Evolutionary conservation across 495 filamentous ascomycete genomes (phyloP).

Genomic region (Haplographium delicatum): DNA sequence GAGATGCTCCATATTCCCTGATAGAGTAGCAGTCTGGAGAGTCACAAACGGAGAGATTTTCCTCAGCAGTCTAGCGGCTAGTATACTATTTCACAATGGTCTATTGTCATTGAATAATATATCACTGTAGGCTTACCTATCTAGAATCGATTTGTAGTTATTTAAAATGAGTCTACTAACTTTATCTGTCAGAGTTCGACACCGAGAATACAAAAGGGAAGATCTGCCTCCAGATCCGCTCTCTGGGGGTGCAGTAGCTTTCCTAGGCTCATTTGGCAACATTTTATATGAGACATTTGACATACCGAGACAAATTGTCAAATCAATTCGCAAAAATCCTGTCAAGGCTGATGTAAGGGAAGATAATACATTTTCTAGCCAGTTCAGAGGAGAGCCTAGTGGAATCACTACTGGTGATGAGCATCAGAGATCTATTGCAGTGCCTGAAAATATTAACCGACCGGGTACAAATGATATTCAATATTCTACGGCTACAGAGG

Average conservation of each 20-base stretch:
- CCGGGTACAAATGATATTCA: too few relatives aligned
- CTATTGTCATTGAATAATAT: slow-evolving; percentile 3
- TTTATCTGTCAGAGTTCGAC: slow-evolving; percentile 17
- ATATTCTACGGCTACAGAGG: too few relatives aligned
- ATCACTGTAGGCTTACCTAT: slow-evolving; percentile 3
- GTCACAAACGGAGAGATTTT: slow-evolving; percentile 43
- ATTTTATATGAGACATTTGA: not conserved
- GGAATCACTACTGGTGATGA: slow-evolving; percentile 25
- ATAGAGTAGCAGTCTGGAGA: slow-evolving; percentile 61
- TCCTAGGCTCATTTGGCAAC: slow-evolving; percentile 42
- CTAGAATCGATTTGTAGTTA: slow-evolving; percentile 45
- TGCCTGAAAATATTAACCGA: too few relatives aligned
- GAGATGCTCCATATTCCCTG: slow-evolving; percentile 56
- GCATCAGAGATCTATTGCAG: too few relatives aligned
- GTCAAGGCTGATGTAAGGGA: too few relatives aligned
- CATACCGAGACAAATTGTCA: slow-evolving; percentile 35
- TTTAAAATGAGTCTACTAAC: slow-evolving; percentile 37
- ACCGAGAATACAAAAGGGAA: slow-evolving; percentile 49
- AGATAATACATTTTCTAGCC: too few relatives aligned
- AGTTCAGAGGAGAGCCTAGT: slow-evolving; percentile 57
- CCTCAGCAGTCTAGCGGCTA: slow-evolving; percentile 63
- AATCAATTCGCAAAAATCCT: too few relatives aligned
- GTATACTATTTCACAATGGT: slow-evolving; percentile 49
- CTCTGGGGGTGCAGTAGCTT: slow-evolving; percentile 57
- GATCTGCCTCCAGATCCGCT: slow-evolving; percentile 50